Base-by-base conservation (phyloP, 2,329 filamentous ascomycete genomes). In the Curvularia lunata region DNA sequence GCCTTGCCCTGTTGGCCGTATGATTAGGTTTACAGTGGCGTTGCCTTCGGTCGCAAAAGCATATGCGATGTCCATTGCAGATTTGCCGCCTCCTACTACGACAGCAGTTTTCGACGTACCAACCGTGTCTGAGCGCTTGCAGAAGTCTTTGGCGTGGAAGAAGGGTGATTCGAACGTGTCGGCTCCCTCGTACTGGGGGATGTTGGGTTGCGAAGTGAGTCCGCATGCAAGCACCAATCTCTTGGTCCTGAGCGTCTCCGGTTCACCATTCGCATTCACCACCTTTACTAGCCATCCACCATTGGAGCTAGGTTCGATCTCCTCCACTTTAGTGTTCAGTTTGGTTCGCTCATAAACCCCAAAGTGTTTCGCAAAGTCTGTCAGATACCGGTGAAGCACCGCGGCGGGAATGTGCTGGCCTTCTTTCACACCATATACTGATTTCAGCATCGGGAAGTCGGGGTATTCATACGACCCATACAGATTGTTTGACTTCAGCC, bases 51-150 rank as follows among this genome's bases (percentile, higher is more conserved):
- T 42, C 40, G 40, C 40, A 27, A 25, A 42, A 12, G 40, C 40
- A 42, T 42, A 42, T 42, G 40, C 40, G 10, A 42, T 42, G 21
- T 42, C 40, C 40, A 42, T 42, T 25, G 40, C 40, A 27, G 40
- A 42, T 42, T 42, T 42, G 40, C 40, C 40, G 21, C 40, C 40
- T 42, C 40, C 40, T 42, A 42, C 40, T 42, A 42, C 40, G 6
- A 42, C 40, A 42, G 40, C 40, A 16, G 40, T 42, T 2, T 42
- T 42, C 0, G 40, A 42, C 25, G 21, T 42, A n/a, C 13, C 40
- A n/a, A 42, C 40, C 19, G 40, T 42, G 40, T 42, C 40, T 42
- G 40, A 25, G 40, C 40, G 40, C 21, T 42, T 42, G 40, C 40
- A 42, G 12, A 42, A 42, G 10, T 42, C 40, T 42, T 42, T 42